Percentiles rank a stretch among this genome's conserved stretches.
phyloP scores from a whole-genome alignment of 257 asterid species.

The Mitragyna speciosa region DNA sequence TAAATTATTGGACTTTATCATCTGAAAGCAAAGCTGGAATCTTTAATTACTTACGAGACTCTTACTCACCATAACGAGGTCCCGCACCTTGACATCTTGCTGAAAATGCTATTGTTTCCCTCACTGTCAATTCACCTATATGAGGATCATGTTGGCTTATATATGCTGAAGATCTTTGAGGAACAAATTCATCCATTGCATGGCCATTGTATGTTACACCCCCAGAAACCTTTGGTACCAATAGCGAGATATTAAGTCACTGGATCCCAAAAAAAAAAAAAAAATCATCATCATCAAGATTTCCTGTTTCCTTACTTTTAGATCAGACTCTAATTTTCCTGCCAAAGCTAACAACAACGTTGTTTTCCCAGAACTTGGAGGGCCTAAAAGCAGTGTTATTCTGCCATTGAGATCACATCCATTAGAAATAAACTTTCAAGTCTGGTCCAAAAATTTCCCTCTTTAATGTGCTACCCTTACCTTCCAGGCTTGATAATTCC shows the following conservation, averaged over 20 bases:
- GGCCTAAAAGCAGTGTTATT: constrained; percentile 45
- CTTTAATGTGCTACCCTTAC: constrained; percentile 24
- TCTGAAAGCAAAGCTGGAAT: not conserved
- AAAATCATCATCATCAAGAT: not conserved
- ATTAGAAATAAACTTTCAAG: not conserved
- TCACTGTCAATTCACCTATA: constrained; percentile 82
- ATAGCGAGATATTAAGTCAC: not conserved
- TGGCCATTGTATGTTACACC: constrained; percentile 78
- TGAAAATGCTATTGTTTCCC: constrained; percentile 88
- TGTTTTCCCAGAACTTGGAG: constrained; percentile 92
- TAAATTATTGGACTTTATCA: not conserved
- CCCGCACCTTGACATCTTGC: constrained; percentile 98
- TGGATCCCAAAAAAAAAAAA: no score
- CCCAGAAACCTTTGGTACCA: constrained; percentile 54
- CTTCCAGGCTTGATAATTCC: constrained; percentile 85
- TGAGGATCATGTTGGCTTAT: constrained; percentile 89
- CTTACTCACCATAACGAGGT: constrained; percentile 57
- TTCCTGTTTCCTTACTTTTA: constrained; percentile 48
- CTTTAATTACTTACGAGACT: not conserved
- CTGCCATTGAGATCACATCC: constrained; percentile 9
- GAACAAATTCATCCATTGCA: constrained; percentile 70
- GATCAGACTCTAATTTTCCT: constrained; percentile 68
- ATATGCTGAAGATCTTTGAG: constrained; percentile 84
- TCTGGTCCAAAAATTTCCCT: not conserved
- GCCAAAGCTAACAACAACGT: constrained; percentile 83